Evolutionary conservation across 805 yeast species (phyloP), one percentile per base, ranked within the genome.

Genomic region (Vanderwaltozyma yarrowii): DNA sequence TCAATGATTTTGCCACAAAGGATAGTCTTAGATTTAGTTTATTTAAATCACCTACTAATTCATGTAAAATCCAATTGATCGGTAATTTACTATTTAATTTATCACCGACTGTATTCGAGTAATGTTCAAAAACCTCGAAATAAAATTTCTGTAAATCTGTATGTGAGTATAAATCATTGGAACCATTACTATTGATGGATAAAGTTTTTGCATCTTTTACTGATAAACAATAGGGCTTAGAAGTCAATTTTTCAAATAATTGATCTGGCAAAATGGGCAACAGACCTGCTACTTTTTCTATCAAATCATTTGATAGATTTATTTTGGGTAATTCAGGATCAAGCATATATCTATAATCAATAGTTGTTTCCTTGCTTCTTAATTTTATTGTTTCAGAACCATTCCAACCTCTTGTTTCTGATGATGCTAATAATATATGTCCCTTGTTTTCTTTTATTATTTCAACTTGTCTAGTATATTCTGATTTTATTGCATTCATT

Each of bases 261-360:
- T 62, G 65, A 39, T 85, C 89, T 0, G 95, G 88, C 1, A 79
- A 58, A 9, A 56, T 64, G 0, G 89, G 88, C 35, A 80, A 51
- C 1, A 48, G 33, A 12, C 50, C 43, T 11, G 57, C 49, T 0
- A 81, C 63, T 2, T 69, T 65, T 0, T 61, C 47, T 0, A 70
- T 51, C 4, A 79, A 69, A 0, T 54, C 52, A 2, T 44, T 36
- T n/a, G 51, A 33, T 3, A 89, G 55, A 13, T 50, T 42, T 4
- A 88, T 60, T 1, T 62, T 58, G 0, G 92, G 87, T 23, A 92
- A 62, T 56, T 92, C 98, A 2, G 94, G 84, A 56, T 92, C 98
- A 0, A 97, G 96, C 71, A 89, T 80, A 54, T 87, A 92, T 50
- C 97, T 67, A 60, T 92, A 92, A 58, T 92, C 98, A 11, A 83